A percentile compares a stretch with the other conserved stretches of the same genome.
These are phyloP conservation scores for Corrigiola litoralis DNA, from an alignment of 179 eudicot genomes.

Conservation along the genomic window DNA sequence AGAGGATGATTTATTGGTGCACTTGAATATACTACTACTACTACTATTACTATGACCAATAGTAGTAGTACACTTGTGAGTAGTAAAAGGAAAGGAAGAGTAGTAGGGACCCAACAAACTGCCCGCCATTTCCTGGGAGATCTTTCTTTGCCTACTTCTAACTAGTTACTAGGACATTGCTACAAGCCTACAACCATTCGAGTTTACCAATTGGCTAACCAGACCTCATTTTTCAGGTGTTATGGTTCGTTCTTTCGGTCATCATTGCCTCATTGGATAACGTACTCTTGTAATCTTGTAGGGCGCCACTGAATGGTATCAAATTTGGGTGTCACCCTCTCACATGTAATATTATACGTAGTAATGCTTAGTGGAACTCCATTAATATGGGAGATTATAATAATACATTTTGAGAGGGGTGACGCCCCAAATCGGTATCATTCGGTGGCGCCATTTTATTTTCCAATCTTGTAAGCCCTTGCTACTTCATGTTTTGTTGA, in stretches of 20 bases:
- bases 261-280: neutral
- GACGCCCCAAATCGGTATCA: too few relatives aligned
- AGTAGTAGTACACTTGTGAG: neutral
- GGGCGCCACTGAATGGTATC: too few relatives aligned
- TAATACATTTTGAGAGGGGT: too few relatives aligned
- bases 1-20: constrained; percentile 2
- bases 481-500: too few relatives aligned
- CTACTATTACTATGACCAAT: neutral
- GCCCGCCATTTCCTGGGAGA: constrained; percentile 22
- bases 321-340: too few relatives aligned
- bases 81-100: neutral
- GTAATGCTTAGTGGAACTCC: too few relatives aligned
- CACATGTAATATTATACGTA: too few relatives aligned
- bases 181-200: neutral
- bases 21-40: neutral
- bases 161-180: neutral
- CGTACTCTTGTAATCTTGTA: neutral
- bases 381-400: too few relatives aligned
- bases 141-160: neutral
- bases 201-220: neutral
- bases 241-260: neutral
- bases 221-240: neutral
- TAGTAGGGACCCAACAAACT: constrained; percentile 14
- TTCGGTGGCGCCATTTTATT: too few relatives aligned
- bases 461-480: too few relatives aligned